Evolutionary conservation across 1,284 basidiomycete species (phyloP).

Genomic region (Cryptococcus deneoformans): DNA sequence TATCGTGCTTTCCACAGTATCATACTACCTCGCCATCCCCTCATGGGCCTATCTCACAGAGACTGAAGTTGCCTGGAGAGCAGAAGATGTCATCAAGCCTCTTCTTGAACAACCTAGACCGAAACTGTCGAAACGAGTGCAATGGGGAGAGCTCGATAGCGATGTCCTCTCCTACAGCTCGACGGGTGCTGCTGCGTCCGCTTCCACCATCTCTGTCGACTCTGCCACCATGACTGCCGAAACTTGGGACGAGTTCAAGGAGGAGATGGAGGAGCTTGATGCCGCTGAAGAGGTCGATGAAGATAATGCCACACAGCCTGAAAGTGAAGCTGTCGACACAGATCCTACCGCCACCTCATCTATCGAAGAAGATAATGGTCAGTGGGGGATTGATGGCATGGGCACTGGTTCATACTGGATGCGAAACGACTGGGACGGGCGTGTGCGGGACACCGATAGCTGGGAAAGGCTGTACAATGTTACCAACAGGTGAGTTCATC

Average conservation of each 20-base stretch:
- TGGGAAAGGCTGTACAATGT: conserved; percentile 46
- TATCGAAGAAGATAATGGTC: background rate
- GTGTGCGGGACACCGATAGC: conserved; percentile 28
- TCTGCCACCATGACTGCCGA: background rate
- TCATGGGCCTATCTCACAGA: conserved; percentile 73
- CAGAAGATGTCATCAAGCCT: conserved; percentile 38
- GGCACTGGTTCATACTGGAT: conserved; percentile 48
- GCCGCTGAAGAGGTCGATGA: conserved; percentile 13
- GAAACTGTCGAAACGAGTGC: conserved; percentile 6
- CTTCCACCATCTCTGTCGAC: background rate
- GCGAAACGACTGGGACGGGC: conserved; percentile 44
- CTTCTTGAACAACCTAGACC: conserved; percentile 13
- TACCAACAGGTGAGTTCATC: conserved; percentile 30
- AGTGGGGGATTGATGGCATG: conserved; percentile 45
- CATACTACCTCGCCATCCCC: conserved; percentile 85
- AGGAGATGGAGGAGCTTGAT: conserved; percentile 21
- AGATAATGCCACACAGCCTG: background rate
- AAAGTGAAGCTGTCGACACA: background rate
- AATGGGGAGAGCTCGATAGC: conserved; percentile 16
- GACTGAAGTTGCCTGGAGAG: conserved; percentile 63
- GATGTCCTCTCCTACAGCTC: background rate
- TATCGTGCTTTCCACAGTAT: conserved; percentile 84
- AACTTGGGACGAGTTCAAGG: conserved; percentile 17
- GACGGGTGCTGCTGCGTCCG: background rate
- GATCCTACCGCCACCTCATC: conserved; percentile 1